Base-by-base conservation (phyloP, 371 early-diverging fungal genomes). In the Rhizopus arrhizus region DNA sequence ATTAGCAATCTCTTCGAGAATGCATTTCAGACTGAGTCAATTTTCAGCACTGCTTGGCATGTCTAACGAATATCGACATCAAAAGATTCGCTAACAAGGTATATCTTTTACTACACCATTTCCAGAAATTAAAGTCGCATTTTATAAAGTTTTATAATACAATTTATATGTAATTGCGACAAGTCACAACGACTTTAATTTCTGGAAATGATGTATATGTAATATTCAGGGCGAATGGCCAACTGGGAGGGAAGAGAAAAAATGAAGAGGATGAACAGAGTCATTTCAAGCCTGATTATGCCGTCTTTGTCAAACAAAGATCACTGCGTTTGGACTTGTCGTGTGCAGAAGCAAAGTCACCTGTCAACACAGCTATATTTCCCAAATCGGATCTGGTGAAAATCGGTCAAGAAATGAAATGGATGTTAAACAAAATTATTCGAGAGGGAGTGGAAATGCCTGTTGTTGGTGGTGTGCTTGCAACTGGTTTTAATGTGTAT, bases 301-400 rank as follows among this genome's bases (percentile, higher is more conserved):
- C 16, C 45, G 13, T 43, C 11, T 43, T 43, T 43, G 16, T 43
- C 45, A 43, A 11, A 43, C 45, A 43, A 43, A 43, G 45, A 16
- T 43, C 45, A n/a, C 36, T 36, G 36, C 10, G 36, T 36, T 36
- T 56, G 46, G 15, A 57, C 28, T 41, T 50, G 22, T 49, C 50
- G 13, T 50, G 50, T 58, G 58, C 42, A 12, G 51, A 58, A 41
- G 52, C 59, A 28, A 59, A 59, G 22, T 59, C 35, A 34, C 52
- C 40, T 15, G 31, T 15, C 32, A 52, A n/a, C n/a, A 59, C 34
- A 50, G 16, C 3, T 13, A 15, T 33, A 51, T 59, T 59, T 33
- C 59, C 59, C 2, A 53, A 59, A 46, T 59, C 53, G 3, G 36
- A 53, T 36, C 10, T 53, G 1, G 38, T 59, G 4, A 59, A 59